Conservation (phyloP, 2,329 filamentous ascomycete genomes). For the Penicillium griseofulvum region DNA sequence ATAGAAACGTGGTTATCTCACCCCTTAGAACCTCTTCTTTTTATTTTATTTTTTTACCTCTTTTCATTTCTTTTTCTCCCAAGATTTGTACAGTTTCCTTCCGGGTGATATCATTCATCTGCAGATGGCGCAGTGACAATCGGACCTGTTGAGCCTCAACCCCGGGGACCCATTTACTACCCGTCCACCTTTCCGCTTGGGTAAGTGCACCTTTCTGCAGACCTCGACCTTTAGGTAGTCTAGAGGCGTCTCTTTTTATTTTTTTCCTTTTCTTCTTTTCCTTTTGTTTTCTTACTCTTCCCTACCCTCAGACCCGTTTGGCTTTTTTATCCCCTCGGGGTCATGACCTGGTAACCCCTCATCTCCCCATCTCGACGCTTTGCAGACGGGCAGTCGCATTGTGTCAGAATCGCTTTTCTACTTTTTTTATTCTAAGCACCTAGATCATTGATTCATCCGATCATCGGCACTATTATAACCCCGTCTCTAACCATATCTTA, state of each 20-base stretch:
- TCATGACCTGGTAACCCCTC: slow-evolving; percentile 4
- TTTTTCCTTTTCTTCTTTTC: neutral
- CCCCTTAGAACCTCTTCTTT: neutral
- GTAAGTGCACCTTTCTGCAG: slow-evolving; percentile 11
- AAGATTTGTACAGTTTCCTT: slow-evolving; percentile 5
- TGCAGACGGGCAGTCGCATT: slow-evolving; percentile 2
- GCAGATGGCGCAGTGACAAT: slow-evolving; percentile 11
- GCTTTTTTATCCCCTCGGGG: neutral
- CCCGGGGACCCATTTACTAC: slow-evolving; percentile 9
- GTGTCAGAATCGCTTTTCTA: neutral
- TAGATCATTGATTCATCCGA: neutral
- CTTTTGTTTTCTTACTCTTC: neutral
- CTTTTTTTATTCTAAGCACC: neutral
- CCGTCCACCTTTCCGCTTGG: slow-evolving; percentile 10
- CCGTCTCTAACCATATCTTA: neutral
- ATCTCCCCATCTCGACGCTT: slow-evolving; percentile 2
- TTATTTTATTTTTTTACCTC: neutral
- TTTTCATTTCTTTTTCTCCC: neutral
- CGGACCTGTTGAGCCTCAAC: slow-evolving; percentile 25
- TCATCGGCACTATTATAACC: neutral
- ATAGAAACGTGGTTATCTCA: neutral
- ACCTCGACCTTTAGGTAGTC: neutral
- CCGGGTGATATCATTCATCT: slow-evolving; percentile 16
- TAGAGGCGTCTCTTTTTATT: neutral
- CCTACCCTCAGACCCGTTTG: neutral